A percentile compares a stretch with the other conserved stretches of the same genome.
These are phyloP conservation scores for Lomentospora prolificans DNA, from an alignment of 2,329 filamentous ascomycete genomes.

Conservation along the genomic window DNA sequence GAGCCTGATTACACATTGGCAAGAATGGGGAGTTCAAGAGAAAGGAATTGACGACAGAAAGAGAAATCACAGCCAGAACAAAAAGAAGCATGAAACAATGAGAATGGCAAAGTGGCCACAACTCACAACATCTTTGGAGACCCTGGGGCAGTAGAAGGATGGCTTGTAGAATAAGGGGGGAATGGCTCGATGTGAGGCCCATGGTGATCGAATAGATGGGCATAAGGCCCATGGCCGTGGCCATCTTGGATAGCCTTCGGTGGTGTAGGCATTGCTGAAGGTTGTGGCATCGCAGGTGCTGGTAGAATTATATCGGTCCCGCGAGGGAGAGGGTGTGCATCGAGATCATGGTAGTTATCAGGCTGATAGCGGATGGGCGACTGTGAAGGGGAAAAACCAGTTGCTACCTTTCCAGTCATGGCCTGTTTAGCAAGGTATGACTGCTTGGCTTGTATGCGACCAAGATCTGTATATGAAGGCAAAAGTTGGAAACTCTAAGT, in stretches of 20 bases:
- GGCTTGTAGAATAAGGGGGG: slow-evolving; percentile 28
- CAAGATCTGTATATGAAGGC: slow-evolving; percentile 13
- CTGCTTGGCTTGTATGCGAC: slow-evolving; percentile 16
- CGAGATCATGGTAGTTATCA: slow-evolving; percentile 4
- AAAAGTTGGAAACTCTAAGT: background rate
- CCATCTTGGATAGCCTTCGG: background rate
- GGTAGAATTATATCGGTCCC: background rate
- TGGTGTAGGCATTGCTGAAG: background rate
- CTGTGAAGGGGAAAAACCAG: background rate
- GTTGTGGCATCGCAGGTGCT: background rate
- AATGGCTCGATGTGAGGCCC: background rate
- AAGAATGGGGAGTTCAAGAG: slow-evolving; percentile 5
- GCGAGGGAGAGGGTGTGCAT: slow-evolving; percentile 2
- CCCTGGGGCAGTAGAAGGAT: slow-evolving; percentile 47
- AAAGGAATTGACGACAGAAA: slow-evolving; percentile 7
- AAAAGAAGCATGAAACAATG: background rate
- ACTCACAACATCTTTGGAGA: slow-evolving; percentile 48
- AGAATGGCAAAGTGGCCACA: slow-evolving; percentile 11
- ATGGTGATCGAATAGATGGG: background rate
- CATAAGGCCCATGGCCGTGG: background rate
- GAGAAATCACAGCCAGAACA: slow-evolving; percentile 13
- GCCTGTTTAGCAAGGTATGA: slow-evolving; percentile 16
- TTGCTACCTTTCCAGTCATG: slow-evolving; percentile 11
- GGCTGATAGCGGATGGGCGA: background rate
- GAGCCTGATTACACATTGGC: background rate